Evolutionary conservation across 2,329 filamentous ascomycete species (phyloP).

Genomic region (Alternaria sp.): DNA sequence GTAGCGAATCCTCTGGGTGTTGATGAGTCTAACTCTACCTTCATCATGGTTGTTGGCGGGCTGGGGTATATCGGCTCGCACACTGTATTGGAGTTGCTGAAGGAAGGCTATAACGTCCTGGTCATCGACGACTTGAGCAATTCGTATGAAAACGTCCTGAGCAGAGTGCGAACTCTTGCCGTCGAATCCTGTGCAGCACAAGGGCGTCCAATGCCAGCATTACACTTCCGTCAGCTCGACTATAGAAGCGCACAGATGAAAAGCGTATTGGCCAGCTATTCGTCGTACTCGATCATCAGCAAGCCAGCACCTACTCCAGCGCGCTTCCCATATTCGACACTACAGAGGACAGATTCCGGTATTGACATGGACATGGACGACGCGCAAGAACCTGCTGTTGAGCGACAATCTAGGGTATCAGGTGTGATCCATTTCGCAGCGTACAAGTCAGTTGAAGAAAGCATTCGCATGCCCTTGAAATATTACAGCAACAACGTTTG

Average conservation of each 20-base stretch:
- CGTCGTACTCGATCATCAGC: slow-evolving; percentile 33
- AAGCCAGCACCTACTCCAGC: slow-evolving; percentile 24
- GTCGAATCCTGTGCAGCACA: slow-evolving; percentile 51
- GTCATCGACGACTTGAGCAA: slow-evolving; percentile 59
- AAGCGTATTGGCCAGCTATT: slow-evolving; percentile 56
- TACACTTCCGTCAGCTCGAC: slow-evolving; percentile 60
- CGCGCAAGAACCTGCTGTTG: slow-evolving; percentile 27
- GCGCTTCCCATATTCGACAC: slow-evolving; percentile 41
- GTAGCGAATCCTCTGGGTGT: slow-evolving; percentile 55
- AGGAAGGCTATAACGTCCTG: slow-evolving; percentile 63
- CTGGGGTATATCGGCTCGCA: slow-evolving; percentile 66
- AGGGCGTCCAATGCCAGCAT: slow-evolving; percentile 54
- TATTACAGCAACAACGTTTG: slow-evolving; percentile 75
- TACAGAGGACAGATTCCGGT: slow-evolving; percentile 46
- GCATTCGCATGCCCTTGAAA: slow-evolving; percentile 66
- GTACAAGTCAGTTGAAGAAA: slow-evolving; percentile 71
- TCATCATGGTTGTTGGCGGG: slow-evolving; percentile 63
- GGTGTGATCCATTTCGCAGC: slow-evolving; percentile 76
- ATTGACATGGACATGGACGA: slow-evolving; percentile 42
- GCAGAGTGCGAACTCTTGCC: slow-evolving; percentile 50
- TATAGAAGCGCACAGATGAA: slow-evolving; percentile 57
- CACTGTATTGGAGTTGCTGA: slow-evolving; percentile 63
- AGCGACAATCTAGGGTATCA: slow-evolving; percentile 60
- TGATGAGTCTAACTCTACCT: slow-evolving; percentile 48
- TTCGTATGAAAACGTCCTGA: slow-evolving; percentile 52